Evolutionary conservation across 1,139 yeast species (phyloP), one percentile per base, ranked within the genome.

Genomic region (Magnusiomyces fungicola): DNA sequence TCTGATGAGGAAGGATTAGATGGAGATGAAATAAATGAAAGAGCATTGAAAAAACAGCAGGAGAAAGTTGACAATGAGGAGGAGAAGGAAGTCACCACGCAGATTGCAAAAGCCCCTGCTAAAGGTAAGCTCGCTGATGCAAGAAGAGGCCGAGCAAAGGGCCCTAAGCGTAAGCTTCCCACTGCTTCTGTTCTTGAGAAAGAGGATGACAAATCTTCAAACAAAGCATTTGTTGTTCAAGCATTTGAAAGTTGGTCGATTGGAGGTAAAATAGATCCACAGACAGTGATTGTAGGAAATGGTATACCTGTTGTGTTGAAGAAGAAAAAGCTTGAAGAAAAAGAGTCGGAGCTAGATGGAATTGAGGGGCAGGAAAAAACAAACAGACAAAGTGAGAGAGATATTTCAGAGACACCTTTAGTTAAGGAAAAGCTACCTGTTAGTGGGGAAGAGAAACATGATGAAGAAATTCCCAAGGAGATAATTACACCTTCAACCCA

Each of bases 101-200:
- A 41, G 14, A 51, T 46, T 18, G 50, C 37, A 21, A 32, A 21
- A 5, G 44, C 33, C 10, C 16, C 49, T 14, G 45, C 24, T 24
- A 48, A 41, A 33, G 44, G 44, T n/a, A 46, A 46, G 27, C 25
- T 38, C 16, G 45, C 58, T 2, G 75, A 73, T 54, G 62, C 66
- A 1, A 70, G 78, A 57, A 69, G 71, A 52, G 67, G 74, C 27
- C 75, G 95, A 56, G 81, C 82, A 0, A 79, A 71, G 56, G 96
- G 95, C 0, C 96, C 96, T 24, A 90, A 92, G 0, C 79, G 94
- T 53, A 79, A 82, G 56, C 70, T 87, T 46, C 96, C 96, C 1
- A 76, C 76, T 70, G 58, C 57, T 34, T 68, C 67, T 6, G 29
- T 29, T 6, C n/a, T 38, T 6, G 22, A 25, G 22, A 19, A 16